phyloP scores from a whole-genome alignment of 192 early-diverging fungal species.

The Backusella tuberculispora region DNA sequence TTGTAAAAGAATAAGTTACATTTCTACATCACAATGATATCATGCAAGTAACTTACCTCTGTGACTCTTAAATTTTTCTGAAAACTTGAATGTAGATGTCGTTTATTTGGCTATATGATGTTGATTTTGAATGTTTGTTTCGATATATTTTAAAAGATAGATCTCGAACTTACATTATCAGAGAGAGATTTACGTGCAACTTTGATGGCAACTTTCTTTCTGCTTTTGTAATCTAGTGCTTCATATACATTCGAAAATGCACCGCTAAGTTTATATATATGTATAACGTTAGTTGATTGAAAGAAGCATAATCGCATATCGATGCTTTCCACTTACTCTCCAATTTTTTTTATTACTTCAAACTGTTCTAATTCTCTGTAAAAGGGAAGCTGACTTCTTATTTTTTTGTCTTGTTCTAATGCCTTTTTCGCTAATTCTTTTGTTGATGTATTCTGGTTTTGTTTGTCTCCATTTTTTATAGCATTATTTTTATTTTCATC shows the following conservation, averaged over 20 bases:
- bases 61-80: constrained; percentile 19
- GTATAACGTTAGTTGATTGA: neutral
- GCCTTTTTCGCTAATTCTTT: neutral
- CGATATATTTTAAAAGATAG: neutral
- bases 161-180: constrained; percentile 54
- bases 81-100: constrained; percentile 16
- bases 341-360: constrained; percentile 62
- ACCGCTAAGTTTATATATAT: constrained; percentile 53
- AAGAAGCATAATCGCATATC: neutral
- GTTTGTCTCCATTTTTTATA: neutral
- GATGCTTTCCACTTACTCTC: constrained; percentile 56
- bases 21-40: neutral
- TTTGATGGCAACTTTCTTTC: constrained; percentile 81
- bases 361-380: constrained; percentile 65
- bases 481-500: too few relatives aligned
- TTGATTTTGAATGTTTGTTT: too few relatives aligned
- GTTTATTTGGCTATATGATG: neutral
- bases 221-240: constrained; percentile 62
- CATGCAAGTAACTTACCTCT: neutral
- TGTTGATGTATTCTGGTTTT: neutral
- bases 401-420: constrained; percentile 16
- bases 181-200: constrained; percentile 74
- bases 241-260: constrained; percentile 87
- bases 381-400: neutral
- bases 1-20: too few relatives aligned